Conservation (phyloP, 345 rosid genomes). For the Melaleuca quinquenervia region DNA sequence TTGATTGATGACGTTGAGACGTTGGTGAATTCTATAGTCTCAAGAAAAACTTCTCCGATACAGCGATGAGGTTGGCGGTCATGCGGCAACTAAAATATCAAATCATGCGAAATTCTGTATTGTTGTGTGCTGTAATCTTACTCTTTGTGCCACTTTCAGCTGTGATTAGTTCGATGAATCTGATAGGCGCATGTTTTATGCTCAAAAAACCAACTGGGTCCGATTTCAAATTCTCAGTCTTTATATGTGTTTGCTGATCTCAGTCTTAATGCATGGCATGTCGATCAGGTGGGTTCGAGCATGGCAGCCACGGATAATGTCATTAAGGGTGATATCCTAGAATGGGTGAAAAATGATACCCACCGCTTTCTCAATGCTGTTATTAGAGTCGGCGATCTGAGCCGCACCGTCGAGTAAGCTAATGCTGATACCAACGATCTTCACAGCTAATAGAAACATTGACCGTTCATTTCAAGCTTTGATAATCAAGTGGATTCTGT, state of each 20-base stretch:
- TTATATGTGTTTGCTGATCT: neutral
- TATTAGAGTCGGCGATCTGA: slow-evolving; percentile 32
- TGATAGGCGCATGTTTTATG: neutral
- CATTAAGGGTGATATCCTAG: slow-evolving; percentile 3
- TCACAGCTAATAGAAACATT: neutral
- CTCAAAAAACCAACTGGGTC: neutral
- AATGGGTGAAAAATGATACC: slow-evolving; percentile 29
- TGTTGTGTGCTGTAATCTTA: neutral
- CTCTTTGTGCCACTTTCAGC: neutral
- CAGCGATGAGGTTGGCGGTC: neutral
- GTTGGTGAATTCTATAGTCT: neutral
- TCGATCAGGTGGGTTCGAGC: neutral
- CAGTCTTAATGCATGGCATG: neutral
- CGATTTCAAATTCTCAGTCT: neutral
- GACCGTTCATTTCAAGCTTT: neutral
- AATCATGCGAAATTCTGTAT: neutral
- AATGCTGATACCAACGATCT: neutral
- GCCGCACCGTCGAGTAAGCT: slow-evolving; percentile 26
- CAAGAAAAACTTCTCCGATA: neutral
- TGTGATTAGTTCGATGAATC: neutral
- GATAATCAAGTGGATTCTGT: neutral
- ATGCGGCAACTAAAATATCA: neutral
- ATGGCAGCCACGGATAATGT: slow-evolving; percentile 4
- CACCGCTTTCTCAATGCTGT: slow-evolving; percentile 29
- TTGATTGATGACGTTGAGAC: neutral